These are phyloP conservation scores for Gyromitra esculenta DNA, from an alignment of 2,329 filamentous ascomycete genomes.

Conservation along the genomic window DNA sequence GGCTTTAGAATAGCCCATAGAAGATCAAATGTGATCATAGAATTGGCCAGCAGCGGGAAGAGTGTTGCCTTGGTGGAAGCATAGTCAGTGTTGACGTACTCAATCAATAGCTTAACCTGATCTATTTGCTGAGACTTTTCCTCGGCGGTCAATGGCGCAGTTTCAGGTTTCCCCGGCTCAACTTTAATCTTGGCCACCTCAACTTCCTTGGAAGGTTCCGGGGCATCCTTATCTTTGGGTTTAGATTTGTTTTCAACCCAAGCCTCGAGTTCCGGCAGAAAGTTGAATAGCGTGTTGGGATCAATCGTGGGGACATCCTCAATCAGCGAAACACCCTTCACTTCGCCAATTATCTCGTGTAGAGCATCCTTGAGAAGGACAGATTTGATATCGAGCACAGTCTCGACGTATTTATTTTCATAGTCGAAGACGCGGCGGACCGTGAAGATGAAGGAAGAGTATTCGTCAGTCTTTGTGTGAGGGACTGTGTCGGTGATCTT, in stretches of 20 bases:
- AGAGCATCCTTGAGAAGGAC: slow-evolving; percentile 78
- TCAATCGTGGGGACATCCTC: slow-evolving; percentile 79
- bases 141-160: slow-evolving; percentile 74
- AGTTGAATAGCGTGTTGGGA: slow-evolving; percentile 66
- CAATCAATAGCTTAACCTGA: slow-evolving; percentile 77
- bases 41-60: slow-evolving; percentile 80
- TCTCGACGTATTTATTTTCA: slow-evolving; percentile 75
- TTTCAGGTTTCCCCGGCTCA: slow-evolving; percentile 60
- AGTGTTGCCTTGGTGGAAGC: slow-evolving; percentile 80
- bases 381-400: slow-evolving; percentile 85
- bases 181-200: slow-evolving; percentile 65
- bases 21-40: slow-evolving; percentile 87
- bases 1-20: slow-evolving; percentile 91
- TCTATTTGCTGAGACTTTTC: slow-evolving; percentile 69
- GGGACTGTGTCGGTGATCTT: slow-evolving; percentile 70
- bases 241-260: slow-evolving; percentile 60
- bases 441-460: slow-evolving; percentile 83
- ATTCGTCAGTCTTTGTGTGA: slow-evolving; percentile 69
- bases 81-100: slow-evolving; percentile 83
- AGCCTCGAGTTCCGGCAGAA: slow-evolving; percentile 65
- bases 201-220: slow-evolving; percentile 63
- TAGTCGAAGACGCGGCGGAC: slow-evolving; percentile 84
- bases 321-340: slow-evolving; percentile 81
- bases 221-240: slow-evolving; percentile 14
- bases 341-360: slow-evolving; percentile 75